Evolutionary conservation across 2,329 filamentous ascomycete species (phyloP).

Genomic region (Beauveria pseudobassiana): DNA sequence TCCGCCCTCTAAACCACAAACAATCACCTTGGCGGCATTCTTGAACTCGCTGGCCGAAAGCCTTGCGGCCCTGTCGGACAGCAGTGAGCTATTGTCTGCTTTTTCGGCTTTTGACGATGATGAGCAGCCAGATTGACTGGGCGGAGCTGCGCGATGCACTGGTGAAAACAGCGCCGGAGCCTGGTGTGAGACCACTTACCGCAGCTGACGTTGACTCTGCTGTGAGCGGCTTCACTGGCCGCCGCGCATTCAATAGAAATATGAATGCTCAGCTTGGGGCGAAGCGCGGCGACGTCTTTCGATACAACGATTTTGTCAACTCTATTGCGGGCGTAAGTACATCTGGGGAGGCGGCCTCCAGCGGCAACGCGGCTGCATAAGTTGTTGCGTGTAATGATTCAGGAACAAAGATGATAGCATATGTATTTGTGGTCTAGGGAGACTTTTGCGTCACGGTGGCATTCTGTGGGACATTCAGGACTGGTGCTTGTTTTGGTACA

Average conservation of each 20-base stretch:
- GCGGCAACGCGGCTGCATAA: conserved; percentile 21
- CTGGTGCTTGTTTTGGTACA: not conserved
- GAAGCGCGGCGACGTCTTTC: conserved; percentile 80
- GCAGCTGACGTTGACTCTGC: conserved; percentile 76
- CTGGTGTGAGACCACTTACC: conserved; percentile 56
- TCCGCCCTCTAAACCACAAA: conserved; percentile 60
- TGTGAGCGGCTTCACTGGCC: conserved; percentile 77
- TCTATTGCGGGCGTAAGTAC: conserved; percentile 52
- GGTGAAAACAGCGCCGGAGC: conserved; percentile 71
- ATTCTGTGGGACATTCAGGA: not conserved
- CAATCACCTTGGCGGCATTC: conserved; percentile 78
- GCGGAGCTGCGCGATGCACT: conserved; percentile 75
- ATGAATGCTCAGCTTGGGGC: conserved; percentile 42
- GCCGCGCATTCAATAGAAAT: conserved; percentile 70
- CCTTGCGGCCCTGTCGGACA: conserved; percentile 66
- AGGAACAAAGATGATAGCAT: not conserved
- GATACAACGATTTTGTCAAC: conserved; percentile 85
- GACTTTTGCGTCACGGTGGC: too few relatives aligned
- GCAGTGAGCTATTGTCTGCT: conserved; percentile 75
- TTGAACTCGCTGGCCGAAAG: conserved; percentile 73
- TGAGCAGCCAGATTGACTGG: conserved; percentile 85
- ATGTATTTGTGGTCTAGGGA: not conserved
- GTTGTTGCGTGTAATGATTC: not conserved
- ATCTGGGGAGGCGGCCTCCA: conserved; percentile 25
- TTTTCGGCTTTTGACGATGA: conserved; percentile 95